phyloP scores from a whole-genome alignment of 2,329 filamentous ascomycete genomes.

The Fusarium nelsonii region DNA sequence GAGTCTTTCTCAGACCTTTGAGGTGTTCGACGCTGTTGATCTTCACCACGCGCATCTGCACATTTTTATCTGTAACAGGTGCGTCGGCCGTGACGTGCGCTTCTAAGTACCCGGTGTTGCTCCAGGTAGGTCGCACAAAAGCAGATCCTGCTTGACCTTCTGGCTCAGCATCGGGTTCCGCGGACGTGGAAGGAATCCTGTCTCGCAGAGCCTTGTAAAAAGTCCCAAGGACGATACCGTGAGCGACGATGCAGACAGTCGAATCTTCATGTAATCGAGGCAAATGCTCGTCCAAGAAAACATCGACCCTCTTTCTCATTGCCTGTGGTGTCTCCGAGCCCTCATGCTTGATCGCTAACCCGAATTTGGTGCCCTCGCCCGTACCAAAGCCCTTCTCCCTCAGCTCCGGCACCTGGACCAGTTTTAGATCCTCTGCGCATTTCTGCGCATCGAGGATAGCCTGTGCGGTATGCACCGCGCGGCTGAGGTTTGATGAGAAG shows the following conservation, averaged over 20 bases:
- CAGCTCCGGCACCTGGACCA: conserved; percentile 58
- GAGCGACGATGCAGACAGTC: conserved; percentile 71
- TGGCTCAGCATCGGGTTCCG: conserved; percentile 33
- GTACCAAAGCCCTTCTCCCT: conserved; percentile 82
- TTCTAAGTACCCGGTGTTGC: conserved; percentile 66
- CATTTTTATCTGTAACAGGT: conserved; percentile 14
- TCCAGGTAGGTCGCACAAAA: conserved; percentile 57
- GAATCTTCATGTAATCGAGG: conserved; percentile 57
- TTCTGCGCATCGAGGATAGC: conserved; percentile 71
- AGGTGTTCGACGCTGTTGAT: conserved; percentile 82
- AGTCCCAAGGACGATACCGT: conserved; percentile 82
- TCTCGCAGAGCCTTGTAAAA: conserved; percentile 73
- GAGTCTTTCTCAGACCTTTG: conserved; percentile 78
- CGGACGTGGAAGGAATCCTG: conserved; percentile 57
- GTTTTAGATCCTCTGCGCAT: conserved; percentile 28
- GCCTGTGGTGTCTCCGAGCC: conserved; percentile 76
- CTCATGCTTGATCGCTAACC: conserved; percentile 49
- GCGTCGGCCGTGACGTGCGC: conserved; percentile 37
- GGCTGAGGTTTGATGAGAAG: conserved; percentile 82
- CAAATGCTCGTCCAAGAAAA: conserved; percentile 75
- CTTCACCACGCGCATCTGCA: conserved; percentile 62
- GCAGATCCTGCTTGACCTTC: conserved; percentile 21
- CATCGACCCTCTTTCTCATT: conserved; percentile 73
- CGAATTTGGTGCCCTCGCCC: conserved; percentile 74
- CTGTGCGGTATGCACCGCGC: conserved; percentile 78